Percentiles rank a stretch among this genome's conserved stretches.
Conservation (phyloP, 2,329 filamentous ascomycete genomes). For the Neonectria sp. region DNA sequence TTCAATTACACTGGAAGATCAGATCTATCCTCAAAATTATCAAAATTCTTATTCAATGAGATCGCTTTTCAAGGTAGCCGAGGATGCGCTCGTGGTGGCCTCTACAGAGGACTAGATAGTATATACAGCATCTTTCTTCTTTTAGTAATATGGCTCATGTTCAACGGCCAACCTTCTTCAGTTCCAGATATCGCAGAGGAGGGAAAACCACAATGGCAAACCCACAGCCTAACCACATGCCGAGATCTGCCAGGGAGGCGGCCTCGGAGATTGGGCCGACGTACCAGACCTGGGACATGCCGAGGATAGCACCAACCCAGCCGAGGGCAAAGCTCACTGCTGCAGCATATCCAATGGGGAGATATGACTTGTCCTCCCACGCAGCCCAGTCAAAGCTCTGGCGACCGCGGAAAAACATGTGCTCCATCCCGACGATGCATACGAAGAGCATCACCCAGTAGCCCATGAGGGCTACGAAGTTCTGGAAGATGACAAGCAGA, state of each 20-base stretch:
- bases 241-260: slow-evolving; percentile 65
- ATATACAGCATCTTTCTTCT: neutral
- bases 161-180: slow-evolving; percentile 47
- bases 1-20: too few species aligned
- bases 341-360: slow-evolving; percentile 62
- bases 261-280: slow-evolving; percentile 70
- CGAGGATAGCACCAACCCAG: slow-evolving; percentile 67
- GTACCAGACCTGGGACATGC: slow-evolving; percentile 73
- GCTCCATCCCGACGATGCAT: slow-evolving; percentile 62
- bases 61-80: neutral
- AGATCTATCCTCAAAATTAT: too few species aligned
- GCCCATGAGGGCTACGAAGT: slow-evolving; percentile 68
- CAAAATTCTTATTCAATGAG: too few species aligned
- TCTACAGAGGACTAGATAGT: neutral
- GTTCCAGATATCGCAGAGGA: slow-evolving; percentile 47
- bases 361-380: slow-evolving; percentile 62
- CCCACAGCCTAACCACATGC: slow-evolving; percentile 73
- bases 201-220: slow-evolving; percentile 68
- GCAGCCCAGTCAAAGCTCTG: slow-evolving; percentile 59
- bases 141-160: neutral
- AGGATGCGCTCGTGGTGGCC: neutral
- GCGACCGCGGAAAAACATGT: slow-evolving; percentile 59
- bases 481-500: slow-evolving; percentile 69
- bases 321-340: slow-evolving; percentile 61
- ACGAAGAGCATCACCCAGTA: slow-evolving; percentile 70